Conservation (phyloP, 2,329 filamentous ascomycete species). For the Passalora sequoiae region DNA sequence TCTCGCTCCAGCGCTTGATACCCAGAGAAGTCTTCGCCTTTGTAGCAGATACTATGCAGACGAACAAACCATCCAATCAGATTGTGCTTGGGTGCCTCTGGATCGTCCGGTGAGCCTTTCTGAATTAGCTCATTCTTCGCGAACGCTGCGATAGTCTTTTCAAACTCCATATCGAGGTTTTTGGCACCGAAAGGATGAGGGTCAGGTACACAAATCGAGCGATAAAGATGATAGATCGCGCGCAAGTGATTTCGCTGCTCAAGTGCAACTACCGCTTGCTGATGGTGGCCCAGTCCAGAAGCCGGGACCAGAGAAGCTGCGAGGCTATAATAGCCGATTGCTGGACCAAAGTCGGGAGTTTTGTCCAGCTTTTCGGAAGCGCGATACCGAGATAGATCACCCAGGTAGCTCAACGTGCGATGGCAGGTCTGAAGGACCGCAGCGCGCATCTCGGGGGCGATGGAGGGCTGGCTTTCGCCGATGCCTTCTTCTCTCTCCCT, state of each 20-base stretch:
- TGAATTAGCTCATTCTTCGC: constrained; percentile 50
- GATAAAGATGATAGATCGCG: constrained; percentile 84
- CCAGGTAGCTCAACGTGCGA: constrained; percentile 75
- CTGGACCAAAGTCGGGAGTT: constrained; percentile 69
- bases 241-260: constrained; percentile 74
- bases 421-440: constrained; percentile 70
- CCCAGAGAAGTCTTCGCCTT: constrained; percentile 66
- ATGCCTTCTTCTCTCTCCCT: constrained; percentile 22
- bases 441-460: constrained; percentile 46
- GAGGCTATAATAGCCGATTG: constrained; percentile 77
- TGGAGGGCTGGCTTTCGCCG: constrained; percentile 24
- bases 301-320: constrained; percentile 72
- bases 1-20: constrained; percentile 80
- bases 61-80: constrained; percentile 78
- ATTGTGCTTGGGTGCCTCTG: constrained; percentile 55
- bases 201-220: constrained; percentile 67
- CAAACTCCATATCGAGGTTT: constrained; percentile 78
- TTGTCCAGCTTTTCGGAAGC: constrained; percentile 66
- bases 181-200: constrained; percentile 68
- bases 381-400: constrained; percentile 85
- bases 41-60: constrained; percentile 78
- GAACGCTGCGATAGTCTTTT: constrained; percentile 56
- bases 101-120: constrained; percentile 37
- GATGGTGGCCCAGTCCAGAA: constrained; percentile 80
- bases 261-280: constrained; percentile 79